Evolutionary conservation across 495 filamentous ascomycete genomes (phyloP).

Genomic region (Xylaria acuta): DNA sequence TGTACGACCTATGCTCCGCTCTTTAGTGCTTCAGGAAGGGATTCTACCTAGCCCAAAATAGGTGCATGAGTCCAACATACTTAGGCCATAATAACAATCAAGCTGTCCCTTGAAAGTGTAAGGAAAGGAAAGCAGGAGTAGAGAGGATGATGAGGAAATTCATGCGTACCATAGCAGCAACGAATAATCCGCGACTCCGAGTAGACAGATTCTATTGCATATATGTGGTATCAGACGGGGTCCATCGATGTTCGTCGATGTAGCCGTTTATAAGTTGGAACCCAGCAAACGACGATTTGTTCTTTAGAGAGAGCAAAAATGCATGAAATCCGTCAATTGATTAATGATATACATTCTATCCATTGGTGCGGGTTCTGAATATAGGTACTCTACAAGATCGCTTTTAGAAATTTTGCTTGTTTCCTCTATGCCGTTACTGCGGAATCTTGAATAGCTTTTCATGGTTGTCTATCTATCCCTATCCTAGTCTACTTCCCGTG

Average conservation of each 20-base stretch:
- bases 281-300: constrained; percentile 12
- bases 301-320: constrained; percentile 22
- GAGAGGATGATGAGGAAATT: not conserved
- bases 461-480: not conserved
- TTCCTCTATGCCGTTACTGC: not conserved
- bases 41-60: not conserved
- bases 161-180: not conserved
- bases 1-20: not conserved
- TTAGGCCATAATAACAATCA: not conserved
- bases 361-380: not conserved
- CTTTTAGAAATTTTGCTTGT: not conserved
- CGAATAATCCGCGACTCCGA: not conserved
- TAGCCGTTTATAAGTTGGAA: constrained; percentile 5
- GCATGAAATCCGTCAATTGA: not conserved
- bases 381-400: not conserved
- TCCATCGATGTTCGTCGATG: not conserved
- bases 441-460: not conserved
- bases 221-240: constrained; percentile 13
- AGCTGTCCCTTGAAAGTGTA: not conserved
- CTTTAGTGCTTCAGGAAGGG: not conserved
- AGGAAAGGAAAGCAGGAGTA: not conserved
- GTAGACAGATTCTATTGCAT: constrained; percentile 4
- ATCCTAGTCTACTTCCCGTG: not conserved
- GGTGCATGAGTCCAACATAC: not conserved
- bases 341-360: not conserved